Evolutionary conservation across 2,329 filamentous ascomycete genomes (phyloP).

Genomic region (Calycina marina): DNA sequence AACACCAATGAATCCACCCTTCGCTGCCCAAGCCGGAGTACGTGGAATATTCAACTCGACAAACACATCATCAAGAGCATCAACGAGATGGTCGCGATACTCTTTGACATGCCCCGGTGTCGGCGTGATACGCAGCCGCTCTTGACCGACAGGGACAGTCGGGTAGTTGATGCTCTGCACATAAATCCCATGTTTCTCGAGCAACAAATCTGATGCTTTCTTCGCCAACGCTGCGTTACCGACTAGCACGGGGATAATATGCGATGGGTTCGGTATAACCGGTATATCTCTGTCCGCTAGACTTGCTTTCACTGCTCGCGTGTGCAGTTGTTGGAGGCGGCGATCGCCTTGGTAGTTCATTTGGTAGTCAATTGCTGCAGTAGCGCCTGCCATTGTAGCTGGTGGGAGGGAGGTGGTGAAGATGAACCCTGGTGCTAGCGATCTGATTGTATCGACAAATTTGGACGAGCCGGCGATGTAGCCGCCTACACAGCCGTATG

Average conservation of each 20-base stretch:
- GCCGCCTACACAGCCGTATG: constrained; percentile 92
- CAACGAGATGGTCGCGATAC: constrained; percentile 72
- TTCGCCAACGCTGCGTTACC: constrained; percentile 90
- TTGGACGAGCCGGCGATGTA: constrained; percentile 86
- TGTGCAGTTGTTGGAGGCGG: constrained; percentile 88
- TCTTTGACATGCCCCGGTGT: constrained; percentile 82
- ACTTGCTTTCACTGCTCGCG: constrained; percentile 80
- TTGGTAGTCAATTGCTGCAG: constrained; percentile 87
- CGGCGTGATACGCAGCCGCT: constrained; percentile 87
- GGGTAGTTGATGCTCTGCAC: constrained; percentile 99
- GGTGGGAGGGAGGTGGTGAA: constrained; percentile 96
- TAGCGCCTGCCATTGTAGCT: constrained; percentile 90
- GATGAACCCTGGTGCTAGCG: constrained; percentile 92
- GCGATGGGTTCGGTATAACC: constrained; percentile 92
- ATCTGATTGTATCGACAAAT: constrained; percentile 85
- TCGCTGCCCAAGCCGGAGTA: constrained; percentile 77
- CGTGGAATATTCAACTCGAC: constrained; percentile 77
- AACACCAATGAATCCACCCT: constrained; percentile 91
- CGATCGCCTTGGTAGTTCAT: constrained; percentile 74
- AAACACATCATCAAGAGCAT: constrained; percentile 81
- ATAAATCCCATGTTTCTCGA: constrained; percentile 85
- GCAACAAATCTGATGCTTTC: constrained; percentile 78
- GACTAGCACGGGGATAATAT: constrained; percentile 88
- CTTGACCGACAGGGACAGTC: constrained; percentile 94
- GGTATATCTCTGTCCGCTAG: constrained; percentile 72